Evolutionary conservation across 768 basidiomycete genomes (phyloP).

Genomic region (Rhizopogon salebrosus): DNA sequence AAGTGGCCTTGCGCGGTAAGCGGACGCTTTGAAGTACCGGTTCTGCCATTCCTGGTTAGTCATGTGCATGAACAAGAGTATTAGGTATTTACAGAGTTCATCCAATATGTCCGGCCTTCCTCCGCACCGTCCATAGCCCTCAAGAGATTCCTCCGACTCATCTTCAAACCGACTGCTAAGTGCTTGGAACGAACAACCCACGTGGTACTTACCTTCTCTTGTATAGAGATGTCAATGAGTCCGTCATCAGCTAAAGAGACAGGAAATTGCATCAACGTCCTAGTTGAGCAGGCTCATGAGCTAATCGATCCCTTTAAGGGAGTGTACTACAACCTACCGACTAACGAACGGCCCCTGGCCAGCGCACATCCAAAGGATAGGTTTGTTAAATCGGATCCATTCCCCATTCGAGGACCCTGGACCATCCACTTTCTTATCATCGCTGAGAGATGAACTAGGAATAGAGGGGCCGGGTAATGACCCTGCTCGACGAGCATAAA

Average conservation of each 20-base stretch:
- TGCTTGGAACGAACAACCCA: conserved; percentile 2
- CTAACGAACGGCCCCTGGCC: conserved; percentile 78
- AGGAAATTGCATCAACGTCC: conserved; percentile 80
- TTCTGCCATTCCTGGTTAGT: conserved; percentile 36
- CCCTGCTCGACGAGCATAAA: conserved; percentile 33
- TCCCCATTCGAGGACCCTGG: conserved; percentile 42
- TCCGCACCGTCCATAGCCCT: conserved; percentile 56
- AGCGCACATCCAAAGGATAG: conserved; percentile 65
- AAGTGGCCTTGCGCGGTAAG: conserved; percentile 67
- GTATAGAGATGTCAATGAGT: conserved; percentile 63
- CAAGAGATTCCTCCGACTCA: conserved; percentile 43
- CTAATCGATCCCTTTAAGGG: not conserved
- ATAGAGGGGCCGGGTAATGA: conserved; percentile 7
- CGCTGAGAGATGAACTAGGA: conserved; percentile 5
- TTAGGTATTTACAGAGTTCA: conserved; percentile 40
- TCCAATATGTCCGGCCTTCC: conserved; percentile 59
- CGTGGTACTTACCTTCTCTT: conserved; percentile 46
- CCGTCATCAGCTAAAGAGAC: conserved; percentile 78
- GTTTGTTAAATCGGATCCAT: conserved; percentile 71
- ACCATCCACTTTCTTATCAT: conserved; percentile 11
- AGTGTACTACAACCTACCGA: conserved; percentile 33
- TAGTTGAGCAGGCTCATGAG: conserved; percentile 19
- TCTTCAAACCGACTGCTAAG: conserved; percentile 13
- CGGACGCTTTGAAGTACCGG: conserved; percentile 67
- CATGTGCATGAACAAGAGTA: not conserved